These are phyloP conservation scores for Sporothrix sp. DNA, from an alignment of 2,329 filamentous ascomycete species.

Conservation along the genomic window DNA sequence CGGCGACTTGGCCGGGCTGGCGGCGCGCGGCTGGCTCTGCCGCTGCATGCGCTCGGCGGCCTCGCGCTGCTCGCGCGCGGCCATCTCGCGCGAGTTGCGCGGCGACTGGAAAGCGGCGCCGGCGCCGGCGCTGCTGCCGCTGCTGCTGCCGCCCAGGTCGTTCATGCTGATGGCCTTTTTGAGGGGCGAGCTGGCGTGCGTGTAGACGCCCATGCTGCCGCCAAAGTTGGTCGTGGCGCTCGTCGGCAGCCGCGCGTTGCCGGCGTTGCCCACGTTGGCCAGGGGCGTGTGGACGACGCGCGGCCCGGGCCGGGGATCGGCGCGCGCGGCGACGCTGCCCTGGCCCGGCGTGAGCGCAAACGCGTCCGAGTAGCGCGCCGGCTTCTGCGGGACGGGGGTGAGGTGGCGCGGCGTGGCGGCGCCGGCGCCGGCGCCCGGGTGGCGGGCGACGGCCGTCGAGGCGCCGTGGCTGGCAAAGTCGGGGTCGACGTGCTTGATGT, in stretches of 20 bases:
- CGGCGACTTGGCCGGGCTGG: conserved; percentile 19
- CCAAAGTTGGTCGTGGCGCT: conserved; percentile 36
- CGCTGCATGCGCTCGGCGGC: conserved; percentile 25
- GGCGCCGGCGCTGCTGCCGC: too few relatives aligned
- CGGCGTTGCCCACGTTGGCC: conserved; percentile 8
- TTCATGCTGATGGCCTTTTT: conserved; percentile 63
- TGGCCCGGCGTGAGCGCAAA: conserved; percentile 22
- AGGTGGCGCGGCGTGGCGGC: conserved; percentile 33
- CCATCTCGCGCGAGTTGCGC: conserved; percentile 53
- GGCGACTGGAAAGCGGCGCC: conserved; percentile 42
- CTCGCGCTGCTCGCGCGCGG: conserved; percentile 43
- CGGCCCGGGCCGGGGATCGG: background rate
- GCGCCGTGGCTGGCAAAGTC: conserved; percentile 35
- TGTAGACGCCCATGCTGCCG: conserved; percentile 71
- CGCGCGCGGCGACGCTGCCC: conserved; percentile 5
- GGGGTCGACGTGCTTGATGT: conserved; percentile 61
- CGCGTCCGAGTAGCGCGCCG: conserved; percentile 25
- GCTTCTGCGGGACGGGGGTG: conserved; percentile 29
- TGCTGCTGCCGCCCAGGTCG: conserved; percentile 36
- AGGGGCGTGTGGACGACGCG: background rate
- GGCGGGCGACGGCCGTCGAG: conserved; percentile 18
- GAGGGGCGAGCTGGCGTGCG: conserved; percentile 71
- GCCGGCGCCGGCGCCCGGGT: conserved; percentile 24
- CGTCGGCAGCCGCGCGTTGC: conserved; percentile 17
- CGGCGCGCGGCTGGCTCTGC: conserved; percentile 33